A percentile compares a stretch with the other conserved stretches of the same genome.
Evolutionary conservation across 2,329 filamentous ascomycete genomes (phyloP).

Genomic region (Exophiala dermatitidis): DNA sequence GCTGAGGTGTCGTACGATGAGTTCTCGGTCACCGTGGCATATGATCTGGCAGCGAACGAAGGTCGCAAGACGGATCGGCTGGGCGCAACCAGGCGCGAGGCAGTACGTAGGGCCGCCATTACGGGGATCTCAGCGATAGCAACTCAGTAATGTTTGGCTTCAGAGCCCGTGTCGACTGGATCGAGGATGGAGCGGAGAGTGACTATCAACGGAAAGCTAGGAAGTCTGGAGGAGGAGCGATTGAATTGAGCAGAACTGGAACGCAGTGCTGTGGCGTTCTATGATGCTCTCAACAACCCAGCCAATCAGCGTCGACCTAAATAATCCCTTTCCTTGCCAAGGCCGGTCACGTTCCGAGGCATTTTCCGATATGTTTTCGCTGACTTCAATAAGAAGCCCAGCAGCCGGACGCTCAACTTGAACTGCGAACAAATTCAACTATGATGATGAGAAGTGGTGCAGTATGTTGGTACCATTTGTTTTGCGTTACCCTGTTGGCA

Average conservation of each 20-base stretch:
- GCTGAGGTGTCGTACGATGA: slow-evolving; percentile 30
- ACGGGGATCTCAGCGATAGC: slow-evolving; percentile 19
- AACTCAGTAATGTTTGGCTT: not conserved
- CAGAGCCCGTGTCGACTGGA: not conserved
- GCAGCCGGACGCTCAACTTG: slow-evolving; percentile 41
- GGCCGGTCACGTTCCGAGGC: slow-evolving; percentile 13
- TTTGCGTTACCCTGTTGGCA: too few species aligned
- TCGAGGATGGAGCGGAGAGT: slow-evolving; percentile 3
- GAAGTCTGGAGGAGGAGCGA: not conserved
- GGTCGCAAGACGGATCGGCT: slow-evolving; percentile 33
- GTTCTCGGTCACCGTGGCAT: slow-evolving; percentile 42
- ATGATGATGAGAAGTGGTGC: too few species aligned
- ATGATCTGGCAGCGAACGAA: slow-evolving; percentile 36
- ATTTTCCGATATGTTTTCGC: slow-evolving; percentile 6
- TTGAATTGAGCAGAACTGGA: slow-evolving; percentile 1
- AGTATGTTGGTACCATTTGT: too few species aligned
- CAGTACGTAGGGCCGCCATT: slow-evolving; percentile 46
- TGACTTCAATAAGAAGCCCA: slow-evolving; percentile 49
- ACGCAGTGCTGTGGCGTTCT: slow-evolving; percentile 6
- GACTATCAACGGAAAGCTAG: not conserved
- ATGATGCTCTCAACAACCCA: slow-evolving; percentile 14
- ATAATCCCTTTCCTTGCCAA: slow-evolving; percentile 16
- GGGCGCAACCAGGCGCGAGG: slow-evolving; percentile 39
- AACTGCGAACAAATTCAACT: slow-evolving; percentile 27
- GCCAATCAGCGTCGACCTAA: slow-evolving; percentile 19